A percentile compares a stretch with the other conserved stretches of the same genome.
These are phyloP conservation scores for Cicer arietinum DNA, from an alignment of 306 rosid species.

Conservation along the genomic window DNA sequence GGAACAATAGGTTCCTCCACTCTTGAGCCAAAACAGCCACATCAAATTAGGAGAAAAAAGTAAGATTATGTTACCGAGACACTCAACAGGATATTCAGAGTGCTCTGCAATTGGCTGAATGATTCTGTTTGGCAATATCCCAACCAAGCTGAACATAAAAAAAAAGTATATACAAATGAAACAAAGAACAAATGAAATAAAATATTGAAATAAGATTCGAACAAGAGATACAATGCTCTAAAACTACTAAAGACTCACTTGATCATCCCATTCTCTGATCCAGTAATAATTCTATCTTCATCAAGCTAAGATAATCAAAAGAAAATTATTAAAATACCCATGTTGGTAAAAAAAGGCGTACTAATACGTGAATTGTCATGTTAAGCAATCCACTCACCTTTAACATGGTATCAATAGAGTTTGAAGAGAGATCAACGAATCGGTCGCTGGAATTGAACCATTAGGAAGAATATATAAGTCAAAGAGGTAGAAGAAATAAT, in stretches of 20 bases:
- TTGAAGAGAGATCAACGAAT: slow-evolving; percentile 74
- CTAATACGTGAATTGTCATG: slow-evolving; percentile 33
- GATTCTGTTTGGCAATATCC: slow-evolving; percentile 84
- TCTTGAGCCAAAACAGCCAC: neutral
- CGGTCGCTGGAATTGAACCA: slow-evolving; percentile 72
- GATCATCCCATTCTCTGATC: slow-evolving; percentile 92
- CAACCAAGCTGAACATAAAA: slow-evolving; percentile 64
- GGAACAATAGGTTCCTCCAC: slow-evolving; percentile 15
- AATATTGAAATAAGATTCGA: slow-evolving; percentile 27
- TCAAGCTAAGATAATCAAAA: slow-evolving; percentile 69
- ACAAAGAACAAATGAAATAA: slow-evolving; percentile 14
- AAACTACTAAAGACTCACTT: slow-evolving; percentile 65
- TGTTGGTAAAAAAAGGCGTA: neutral
- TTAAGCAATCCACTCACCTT: slow-evolving; percentile 60
- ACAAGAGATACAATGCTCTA: slow-evolving; percentile 23
- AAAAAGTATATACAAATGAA: slow-evolving; percentile 13
- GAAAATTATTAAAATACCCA: slow-evolving; percentile 11
- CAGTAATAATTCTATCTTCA: slow-evolving; percentile 86
- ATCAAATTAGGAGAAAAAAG: slow-evolving; percentile 24
- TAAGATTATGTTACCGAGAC: slow-evolving; percentile 69
- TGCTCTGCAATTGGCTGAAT: slow-evolving; percentile 95
- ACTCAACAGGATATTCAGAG: slow-evolving; percentile 83
- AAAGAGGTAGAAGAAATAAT: slow-evolving; percentile 29
- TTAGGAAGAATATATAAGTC: slow-evolving; percentile 41
- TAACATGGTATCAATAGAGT: slow-evolving; percentile 78